phyloP scores from a whole-genome alignment of 768 basidiomycete genomes.

The Daedaleopsis nitida region DNA sequence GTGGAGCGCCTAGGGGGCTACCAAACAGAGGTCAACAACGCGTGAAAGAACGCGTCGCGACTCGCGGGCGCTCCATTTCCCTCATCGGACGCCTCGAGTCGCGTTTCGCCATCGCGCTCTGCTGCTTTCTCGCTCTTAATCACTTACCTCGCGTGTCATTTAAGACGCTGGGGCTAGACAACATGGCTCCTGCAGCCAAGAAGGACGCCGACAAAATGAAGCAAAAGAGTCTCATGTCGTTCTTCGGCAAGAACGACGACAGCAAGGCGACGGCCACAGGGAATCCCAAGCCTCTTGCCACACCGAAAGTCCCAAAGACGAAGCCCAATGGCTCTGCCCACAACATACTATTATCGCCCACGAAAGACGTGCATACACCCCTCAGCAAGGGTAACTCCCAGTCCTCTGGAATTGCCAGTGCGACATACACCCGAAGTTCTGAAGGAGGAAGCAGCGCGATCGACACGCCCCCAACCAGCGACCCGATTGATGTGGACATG shows the following conservation, averaged over 20 bases:
- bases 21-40: slow-evolving; percentile 18
- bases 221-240: slow-evolving; percentile 76
- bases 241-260: slow-evolving; percentile 45
- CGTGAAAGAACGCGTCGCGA: slow-evolving; percentile 14
- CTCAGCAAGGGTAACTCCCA: slow-evolving; percentile 24
- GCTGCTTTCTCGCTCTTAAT: background rate
- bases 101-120: background rate
- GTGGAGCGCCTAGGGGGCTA: background rate
- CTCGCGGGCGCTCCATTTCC: background rate
- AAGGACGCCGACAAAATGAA: slow-evolving; percentile 40
- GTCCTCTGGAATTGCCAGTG: slow-evolving; percentile 43
- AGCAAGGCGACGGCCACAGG: slow-evolving; percentile 3
- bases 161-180: background rate
- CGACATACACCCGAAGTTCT: slow-evolving; percentile 44
- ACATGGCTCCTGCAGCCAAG: slow-evolving; percentile 7
- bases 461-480: slow-evolving; percentile 77
- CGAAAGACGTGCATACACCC: slow-evolving; percentile 23
- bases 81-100: slow-evolving; percentile 5
- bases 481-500: slow-evolving; percentile 79
- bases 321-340: background rate
- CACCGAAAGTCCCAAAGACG: slow-evolving; percentile 7
- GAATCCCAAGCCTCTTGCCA: slow-evolving; percentile 12
- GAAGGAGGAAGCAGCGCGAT: slow-evolving; percentile 48
- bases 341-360: slow-evolving; percentile 20
- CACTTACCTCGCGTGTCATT: background rate